Percentiles rank a stretch among this genome's conserved stretches.
Evolutionary conservation across 352 stramenopile genomes (phyloP).

Genomic region (Phytophthora foliorum): DNA sequence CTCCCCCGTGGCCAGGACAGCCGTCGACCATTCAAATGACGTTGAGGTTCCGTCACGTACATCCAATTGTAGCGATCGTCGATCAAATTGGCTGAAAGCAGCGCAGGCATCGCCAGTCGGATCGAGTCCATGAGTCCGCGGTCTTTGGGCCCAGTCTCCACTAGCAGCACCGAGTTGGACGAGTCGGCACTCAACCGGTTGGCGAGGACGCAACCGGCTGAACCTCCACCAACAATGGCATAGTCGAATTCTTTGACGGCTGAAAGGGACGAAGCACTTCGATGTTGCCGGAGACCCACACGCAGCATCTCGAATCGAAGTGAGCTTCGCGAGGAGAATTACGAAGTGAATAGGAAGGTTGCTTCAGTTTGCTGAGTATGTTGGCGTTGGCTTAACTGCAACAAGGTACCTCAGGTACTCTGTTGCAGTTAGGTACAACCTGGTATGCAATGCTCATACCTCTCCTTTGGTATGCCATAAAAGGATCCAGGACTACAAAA

Average conservation of each 20-base stretch:
- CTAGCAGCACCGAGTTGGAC: slow-evolving; percentile 85
- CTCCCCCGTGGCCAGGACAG: slow-evolving; percentile 84
- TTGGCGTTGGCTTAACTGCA: background rate
- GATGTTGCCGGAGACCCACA: background rate
- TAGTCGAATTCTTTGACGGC: slow-evolving; percentile 80
- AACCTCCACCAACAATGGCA: slow-evolving; percentile 91
- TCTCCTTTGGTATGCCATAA: too few relatives aligned
- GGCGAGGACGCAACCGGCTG: slow-evolving; percentile 90
- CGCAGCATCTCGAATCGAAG: background rate
- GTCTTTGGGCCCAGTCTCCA: slow-evolving; percentile 90
- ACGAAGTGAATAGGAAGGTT: background rate
- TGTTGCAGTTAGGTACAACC: too few relatives aligned
- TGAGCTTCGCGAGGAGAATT: slow-evolving; percentile 1
- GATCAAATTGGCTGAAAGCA: slow-evolving; percentile 80
- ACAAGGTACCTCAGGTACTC: background rate
- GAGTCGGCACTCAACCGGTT: slow-evolving; percentile 84
- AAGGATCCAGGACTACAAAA: too few relatives aligned
- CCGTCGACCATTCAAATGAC: slow-evolving; percentile 74
- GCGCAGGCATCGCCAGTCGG: slow-evolving; percentile 86
- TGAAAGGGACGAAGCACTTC: background rate
- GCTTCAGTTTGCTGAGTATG: too few relatives aligned
- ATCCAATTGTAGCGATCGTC: slow-evolving; percentile 89
- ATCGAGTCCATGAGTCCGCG: slow-evolving; percentile 81
- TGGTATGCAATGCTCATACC: too few relatives aligned
- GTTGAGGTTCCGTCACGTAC: slow-evolving; percentile 85